Evolutionary conservation across 2,329 filamentous ascomycete species (phyloP).

Genomic region (Arachnomyces sp.): DNA sequence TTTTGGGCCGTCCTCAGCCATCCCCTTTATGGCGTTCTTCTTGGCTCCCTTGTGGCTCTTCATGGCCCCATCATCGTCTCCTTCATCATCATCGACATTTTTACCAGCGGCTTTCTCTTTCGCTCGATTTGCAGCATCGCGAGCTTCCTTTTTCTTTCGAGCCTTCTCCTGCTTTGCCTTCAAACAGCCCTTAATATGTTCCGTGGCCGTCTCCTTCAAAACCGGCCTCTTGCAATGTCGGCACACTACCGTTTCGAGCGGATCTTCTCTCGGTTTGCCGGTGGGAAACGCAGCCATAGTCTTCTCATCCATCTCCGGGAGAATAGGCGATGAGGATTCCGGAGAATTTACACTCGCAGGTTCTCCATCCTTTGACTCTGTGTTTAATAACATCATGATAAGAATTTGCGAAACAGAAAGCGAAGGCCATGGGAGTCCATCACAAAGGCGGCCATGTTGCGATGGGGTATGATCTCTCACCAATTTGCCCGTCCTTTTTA

Average conservation of each 20-base stretch:
- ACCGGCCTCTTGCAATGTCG: conserved; percentile 92
- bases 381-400: conserved; percentile 1
- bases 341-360: conserved; percentile 24
- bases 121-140: conserved; percentile 61
- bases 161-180: conserved; percentile 78
- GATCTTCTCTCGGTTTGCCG: conserved; percentile 73
- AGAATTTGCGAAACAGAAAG: background rate
- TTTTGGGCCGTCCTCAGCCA: conserved; percentile 49
- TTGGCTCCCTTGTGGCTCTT: conserved; percentile 58
- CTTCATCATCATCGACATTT: conserved; percentile 36
- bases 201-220: conserved; percentile 63
- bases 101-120: conserved; percentile 41
- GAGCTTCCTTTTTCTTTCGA: conserved; percentile 66
- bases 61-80: conserved; percentile 33
- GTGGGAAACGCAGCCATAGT: conserved; percentile 73
- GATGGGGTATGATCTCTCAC: background rate
- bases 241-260: conserved; percentile 72
- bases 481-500: conserved; percentile 27
- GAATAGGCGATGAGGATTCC: conserved; percentile 33
- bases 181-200: conserved; percentile 76
- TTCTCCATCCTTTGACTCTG: conserved; percentile 16
- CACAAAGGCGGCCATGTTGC: no score
- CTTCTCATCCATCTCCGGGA: conserved; percentile 61
- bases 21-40: conserved; percentile 47
- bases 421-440: no score